A percentile compares a stretch with the other conserved stretches of the same genome.
Conservation (phyloP, 768 basidiomycete genomes). For the Suillus lakei region DNA sequence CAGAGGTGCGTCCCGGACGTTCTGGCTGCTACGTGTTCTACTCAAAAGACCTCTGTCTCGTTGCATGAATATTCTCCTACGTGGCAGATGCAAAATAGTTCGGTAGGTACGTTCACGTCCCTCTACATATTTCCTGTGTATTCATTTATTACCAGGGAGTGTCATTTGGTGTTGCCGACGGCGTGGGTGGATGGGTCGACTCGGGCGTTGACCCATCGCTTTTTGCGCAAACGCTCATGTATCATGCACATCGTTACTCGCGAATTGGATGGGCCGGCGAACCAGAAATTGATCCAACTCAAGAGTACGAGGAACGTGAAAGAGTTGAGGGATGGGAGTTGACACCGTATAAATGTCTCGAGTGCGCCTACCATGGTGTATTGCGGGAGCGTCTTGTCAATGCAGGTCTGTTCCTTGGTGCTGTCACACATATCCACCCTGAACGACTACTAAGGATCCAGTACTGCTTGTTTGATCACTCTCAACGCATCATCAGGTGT, state of each 20-base stretch:
- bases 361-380: constrained; percentile 73
- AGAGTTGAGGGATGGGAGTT: constrained; percentile 71
- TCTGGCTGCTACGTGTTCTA: neutral
- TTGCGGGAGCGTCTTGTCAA: constrained; percentile 65
- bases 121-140: constrained; percentile 15
- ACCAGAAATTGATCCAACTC: constrained; percentile 78
- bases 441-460: constrained; percentile 60
- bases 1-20: constrained; percentile 56
- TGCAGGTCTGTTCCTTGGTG: constrained; percentile 45
- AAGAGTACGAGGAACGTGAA: constrained; percentile 71
- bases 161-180: constrained; percentile 87
- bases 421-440: constrained; percentile 6
- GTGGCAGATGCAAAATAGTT: constrained; percentile 72
- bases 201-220: constrained; percentile 85
- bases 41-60: constrained; percentile 7
- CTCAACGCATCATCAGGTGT: constrained; percentile 77
- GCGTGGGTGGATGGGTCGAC: constrained; percentile 91
- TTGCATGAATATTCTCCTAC: constrained; percentile 12
- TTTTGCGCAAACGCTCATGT: constrained; percentile 93
- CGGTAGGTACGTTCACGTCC: constrained; percentile 56
- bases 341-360: constrained; percentile 71
- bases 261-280: constrained; percentile 81
- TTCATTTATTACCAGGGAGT: constrained; percentile 55
- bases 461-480: constrained; percentile 79
- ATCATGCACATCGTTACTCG: constrained; percentile 76